These are phyloP conservation scores for Fulvia fulva DNA, from an alignment of 2,329 filamentous ascomycete genomes.

Conservation along the genomic window DNA sequence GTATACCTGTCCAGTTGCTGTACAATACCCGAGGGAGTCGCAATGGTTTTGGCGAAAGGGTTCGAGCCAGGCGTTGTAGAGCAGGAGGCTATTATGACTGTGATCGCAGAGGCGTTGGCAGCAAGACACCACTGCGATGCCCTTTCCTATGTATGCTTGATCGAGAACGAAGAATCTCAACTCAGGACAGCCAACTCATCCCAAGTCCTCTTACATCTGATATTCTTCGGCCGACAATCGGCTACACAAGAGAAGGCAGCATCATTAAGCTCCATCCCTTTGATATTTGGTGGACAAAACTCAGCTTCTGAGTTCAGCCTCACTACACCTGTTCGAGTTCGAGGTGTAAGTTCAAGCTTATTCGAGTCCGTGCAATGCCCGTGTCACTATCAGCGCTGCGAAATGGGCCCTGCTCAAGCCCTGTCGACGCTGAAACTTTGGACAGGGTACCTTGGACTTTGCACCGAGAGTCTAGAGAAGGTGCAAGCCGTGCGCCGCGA, in stretches of 20 bases:
- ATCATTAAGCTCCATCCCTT: background rate
- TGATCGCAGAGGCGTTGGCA: background rate
- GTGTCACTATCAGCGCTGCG: too few species aligned
- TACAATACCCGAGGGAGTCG: conserved; percentile 2
- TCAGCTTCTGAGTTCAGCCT: too few species aligned
- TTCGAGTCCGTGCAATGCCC: too few species aligned
- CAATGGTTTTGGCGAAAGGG: background rate
- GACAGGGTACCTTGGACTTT: too few species aligned
- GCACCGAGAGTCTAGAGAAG: too few species aligned
- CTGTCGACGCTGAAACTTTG: too few species aligned
- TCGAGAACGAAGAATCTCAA: background rate
- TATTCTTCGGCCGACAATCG: background rate
- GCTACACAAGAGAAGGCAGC: background rate
- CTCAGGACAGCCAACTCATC: background rate
- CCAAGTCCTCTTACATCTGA: background rate
- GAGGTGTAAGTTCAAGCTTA: too few species aligned
- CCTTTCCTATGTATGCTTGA: background rate
- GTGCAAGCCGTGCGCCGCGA: too few species aligned
- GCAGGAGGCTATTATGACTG: background rate
- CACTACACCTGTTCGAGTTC: too few species aligned
- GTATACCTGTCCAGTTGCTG: background rate
- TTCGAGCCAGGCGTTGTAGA: background rate
- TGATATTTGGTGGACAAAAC: too few species aligned
- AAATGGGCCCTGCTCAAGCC: too few species aligned
- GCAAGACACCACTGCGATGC: background rate